Evolutionary conservation across 129 eudicot species (phyloP).

Genomic region (Smallanthus sonchifolius): DNA sequence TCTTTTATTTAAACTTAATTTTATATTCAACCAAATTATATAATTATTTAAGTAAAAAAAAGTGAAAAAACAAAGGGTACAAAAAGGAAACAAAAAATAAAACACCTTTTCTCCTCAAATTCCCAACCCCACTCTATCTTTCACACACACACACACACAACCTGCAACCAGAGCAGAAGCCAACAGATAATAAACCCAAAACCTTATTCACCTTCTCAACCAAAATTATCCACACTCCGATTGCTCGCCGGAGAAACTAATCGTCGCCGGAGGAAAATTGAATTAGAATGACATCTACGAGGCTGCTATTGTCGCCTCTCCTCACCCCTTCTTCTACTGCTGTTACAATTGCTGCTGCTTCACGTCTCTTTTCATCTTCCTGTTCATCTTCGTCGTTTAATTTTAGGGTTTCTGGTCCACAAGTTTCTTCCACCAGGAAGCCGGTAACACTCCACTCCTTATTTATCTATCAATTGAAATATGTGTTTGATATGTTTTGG

Average conservation of each 20-base stretch:
- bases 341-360: conserved; percentile 6
- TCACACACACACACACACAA: conserved; percentile 5
- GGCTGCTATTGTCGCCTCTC: conserved; percentile 30
- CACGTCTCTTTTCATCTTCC: conserved; percentile 3
- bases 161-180: neutral
- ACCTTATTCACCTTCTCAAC: neutral
- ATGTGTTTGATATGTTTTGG: neutral
- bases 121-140: conserved; percentile 26
- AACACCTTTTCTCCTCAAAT: conserved; percentile 28
- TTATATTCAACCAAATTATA: no score
- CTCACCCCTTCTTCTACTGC: conserved; percentile 5
- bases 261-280: conserved; percentile 7
- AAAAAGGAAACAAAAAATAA: conserved; percentile 22
- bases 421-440: conserved; percentile 14
- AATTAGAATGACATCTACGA: conserved; percentile 27
- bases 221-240: neutral
- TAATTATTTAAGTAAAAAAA: neutral
- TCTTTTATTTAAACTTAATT: no score
- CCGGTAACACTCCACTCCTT: conserved; percentile 10
- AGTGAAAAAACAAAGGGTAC: neutral
- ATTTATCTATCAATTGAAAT: neutral
- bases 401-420: conserved; percentile 9
- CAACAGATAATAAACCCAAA: conserved; percentile 3
- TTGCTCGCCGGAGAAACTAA: conserved; percentile 19
- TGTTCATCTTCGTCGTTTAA: conserved; percentile 19